phyloP scores from a whole-genome alignment of 306 rosid genomes.

The Rosa rugosa region DNA sequence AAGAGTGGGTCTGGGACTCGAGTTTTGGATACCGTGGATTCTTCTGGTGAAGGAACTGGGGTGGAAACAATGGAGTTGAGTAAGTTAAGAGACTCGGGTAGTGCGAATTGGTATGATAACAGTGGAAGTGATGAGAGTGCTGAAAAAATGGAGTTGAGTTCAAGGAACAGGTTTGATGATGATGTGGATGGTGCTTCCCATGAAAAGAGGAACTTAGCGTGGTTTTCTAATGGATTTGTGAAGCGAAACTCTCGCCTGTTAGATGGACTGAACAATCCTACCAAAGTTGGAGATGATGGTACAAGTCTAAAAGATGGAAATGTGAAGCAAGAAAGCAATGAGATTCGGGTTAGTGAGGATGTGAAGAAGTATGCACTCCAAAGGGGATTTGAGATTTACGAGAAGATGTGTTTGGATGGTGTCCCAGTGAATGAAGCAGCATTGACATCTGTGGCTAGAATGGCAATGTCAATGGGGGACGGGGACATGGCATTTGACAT shows the following conservation, averaged over 20 bases:
- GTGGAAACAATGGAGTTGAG: slow-evolving; percentile 25
- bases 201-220: slow-evolving; percentile 25
- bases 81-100: slow-evolving; percentile 6
- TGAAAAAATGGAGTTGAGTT: slow-evolving; percentile 19
- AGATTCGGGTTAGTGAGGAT: slow-evolving; percentile 60
- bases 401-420: slow-evolving; percentile 59
- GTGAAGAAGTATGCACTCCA: slow-evolving; percentile 63
- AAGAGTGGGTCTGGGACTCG: slow-evolving; percentile 72
- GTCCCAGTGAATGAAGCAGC: slow-evolving; percentile 82
- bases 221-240: slow-evolving; percentile 31
- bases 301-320: slow-evolving; percentile 24
- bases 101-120: slow-evolving; percentile 11
- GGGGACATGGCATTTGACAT: slow-evolving; percentile 90
- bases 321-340: slow-evolving; percentile 30
- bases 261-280: slow-evolving; percentile 22
- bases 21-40: slow-evolving; percentile 42
- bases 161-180: slow-evolving; percentile 12
- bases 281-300: slow-evolving; percentile 24
- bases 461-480: slow-evolving; percentile 88
- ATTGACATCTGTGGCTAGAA: slow-evolving; percentile 90
- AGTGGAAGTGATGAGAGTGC: slow-evolving; percentile 17
- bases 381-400: slow-evolving; percentile 75
- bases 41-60: slow-evolving; percentile 28
- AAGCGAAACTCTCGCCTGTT: slow-evolving; percentile 28
- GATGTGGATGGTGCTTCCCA: slow-evolving; percentile 17